Conservation (phyloP, 129 eudicot genomes). For the Tagetes erecta region DNA sequence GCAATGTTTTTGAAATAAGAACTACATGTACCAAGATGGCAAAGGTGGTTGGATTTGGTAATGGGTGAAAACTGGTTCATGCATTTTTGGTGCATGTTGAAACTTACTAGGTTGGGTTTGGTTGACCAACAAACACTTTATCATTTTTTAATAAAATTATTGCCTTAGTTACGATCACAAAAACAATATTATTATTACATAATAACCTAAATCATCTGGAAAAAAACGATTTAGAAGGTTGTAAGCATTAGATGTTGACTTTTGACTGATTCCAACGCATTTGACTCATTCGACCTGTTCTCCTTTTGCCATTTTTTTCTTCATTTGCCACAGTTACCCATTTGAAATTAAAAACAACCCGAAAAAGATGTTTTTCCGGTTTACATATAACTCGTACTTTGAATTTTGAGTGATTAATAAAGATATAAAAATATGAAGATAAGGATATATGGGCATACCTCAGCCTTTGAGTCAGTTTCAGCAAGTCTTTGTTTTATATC, state of each 20-base stretch:
- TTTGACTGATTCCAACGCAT: neutral
- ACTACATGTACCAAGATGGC: neutral
- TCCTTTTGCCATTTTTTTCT: neutral
- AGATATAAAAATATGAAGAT: neutral
- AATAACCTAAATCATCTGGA: neutral
- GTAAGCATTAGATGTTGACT: neutral
- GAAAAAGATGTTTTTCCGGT: neutral
- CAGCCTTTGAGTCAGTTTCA: constrained; percentile 74
- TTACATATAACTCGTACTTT: constrained; percentile 4
- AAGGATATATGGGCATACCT: constrained; percentile 23
- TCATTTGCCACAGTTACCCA: neutral
- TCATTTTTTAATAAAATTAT: neutral
- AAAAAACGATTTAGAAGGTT: neutral
- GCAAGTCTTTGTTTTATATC: constrained; percentile 90
- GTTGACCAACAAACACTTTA: neutral
- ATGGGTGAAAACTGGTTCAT: neutral
- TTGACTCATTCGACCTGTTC: neutral
- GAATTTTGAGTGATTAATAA: neutral
- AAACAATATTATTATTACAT: neutral
- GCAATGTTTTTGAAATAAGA: neutral
- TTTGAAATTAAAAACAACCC: neutral
- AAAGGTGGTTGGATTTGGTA: neutral
- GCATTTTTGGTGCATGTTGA: neutral
- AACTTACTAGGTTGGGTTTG: neutral
- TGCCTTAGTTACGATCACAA: neutral